Conservation (phyloP, 768 basidiomycete genomes). For the Collybiopsis luxurians region DNA sequence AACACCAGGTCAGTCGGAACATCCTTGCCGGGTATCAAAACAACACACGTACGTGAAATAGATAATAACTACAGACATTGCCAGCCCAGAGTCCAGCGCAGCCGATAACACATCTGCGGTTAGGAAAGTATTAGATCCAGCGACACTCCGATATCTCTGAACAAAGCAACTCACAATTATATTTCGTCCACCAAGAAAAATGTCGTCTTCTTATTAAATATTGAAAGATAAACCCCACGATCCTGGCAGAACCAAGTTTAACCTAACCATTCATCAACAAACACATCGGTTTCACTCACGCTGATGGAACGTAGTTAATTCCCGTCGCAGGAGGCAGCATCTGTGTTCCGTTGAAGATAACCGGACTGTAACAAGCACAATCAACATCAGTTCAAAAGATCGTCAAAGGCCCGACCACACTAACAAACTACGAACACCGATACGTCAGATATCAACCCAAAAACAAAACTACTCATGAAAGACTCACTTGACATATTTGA, state of each 20-base stretch:
- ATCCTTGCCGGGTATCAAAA: too few relatives aligned
- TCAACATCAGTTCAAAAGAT: not conserved
- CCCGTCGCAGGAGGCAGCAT: slow-evolving; percentile 82
- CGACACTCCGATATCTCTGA: not conserved
- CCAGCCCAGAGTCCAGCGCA: slow-evolving; percentile 69
- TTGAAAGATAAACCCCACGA: slow-evolving; percentile 77
- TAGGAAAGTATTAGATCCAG: slow-evolving; percentile 28
- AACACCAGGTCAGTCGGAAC: too few relatives aligned
- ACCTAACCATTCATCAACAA: not conserved
- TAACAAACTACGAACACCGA: slow-evolving; percentile 44
- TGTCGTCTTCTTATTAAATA: slow-evolving; percentile 53
- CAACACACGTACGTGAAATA: slow-evolving; percentile 46
- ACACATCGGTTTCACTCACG: slow-evolving; percentile 24
- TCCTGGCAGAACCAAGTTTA: slow-evolving; percentile 14
- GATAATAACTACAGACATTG: slow-evolving; percentile 49
- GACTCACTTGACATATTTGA: slow-evolving; percentile 68
- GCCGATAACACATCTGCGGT: slow-evolving; percentile 57
- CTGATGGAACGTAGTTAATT: slow-evolving; percentile 83
- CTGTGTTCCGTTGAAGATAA: slow-evolving; percentile 67
- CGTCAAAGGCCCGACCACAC: slow-evolving; percentile 13
- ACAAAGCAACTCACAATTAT: slow-evolving; percentile 54
- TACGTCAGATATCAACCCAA: slow-evolving; percentile 3
- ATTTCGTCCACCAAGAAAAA: slow-evolving; percentile 76
- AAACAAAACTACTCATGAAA: not conserved
- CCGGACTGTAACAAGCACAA: slow-evolving; percentile 31